A percentile compares a stretch with the other conserved stretches of the same genome.
Conservation (phyloP, 441 rosid species). For the Daphne laureola region DNA sequence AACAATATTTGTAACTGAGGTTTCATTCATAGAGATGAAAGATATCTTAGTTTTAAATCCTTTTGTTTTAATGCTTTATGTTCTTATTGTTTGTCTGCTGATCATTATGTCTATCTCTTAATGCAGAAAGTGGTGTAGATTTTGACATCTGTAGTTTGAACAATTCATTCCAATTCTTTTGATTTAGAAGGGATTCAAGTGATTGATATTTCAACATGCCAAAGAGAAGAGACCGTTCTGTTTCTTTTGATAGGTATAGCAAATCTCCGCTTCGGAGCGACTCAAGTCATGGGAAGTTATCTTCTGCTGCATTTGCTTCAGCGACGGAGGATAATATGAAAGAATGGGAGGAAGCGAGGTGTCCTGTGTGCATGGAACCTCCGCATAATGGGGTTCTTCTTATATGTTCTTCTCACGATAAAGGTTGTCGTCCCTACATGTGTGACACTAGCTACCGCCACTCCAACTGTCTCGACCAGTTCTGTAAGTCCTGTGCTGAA, state of each 20-base stretch:
- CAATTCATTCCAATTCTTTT: conserved; percentile 16
- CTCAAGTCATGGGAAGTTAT: conserved; percentile 27
- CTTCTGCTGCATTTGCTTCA: conserved; percentile 29
- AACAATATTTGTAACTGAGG: too few species aligned
- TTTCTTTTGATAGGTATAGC: conserved; percentile 44
- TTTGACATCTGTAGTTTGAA: conserved; percentile 13
- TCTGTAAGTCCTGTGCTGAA: conserved; percentile 53
- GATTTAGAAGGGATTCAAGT: conserved; percentile 12
- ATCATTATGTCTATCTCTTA: too few species aligned
- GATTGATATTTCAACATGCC: conserved; percentile 36
- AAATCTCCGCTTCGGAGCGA: conserved; percentile 46
- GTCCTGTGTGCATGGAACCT: conserved; percentile 83
- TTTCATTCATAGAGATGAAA: too few species aligned
- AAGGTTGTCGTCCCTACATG: conserved; percentile 78
- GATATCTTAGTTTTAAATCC: too few species aligned
- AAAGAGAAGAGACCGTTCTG: conserved; percentile 62
- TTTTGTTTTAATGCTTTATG: too few species aligned
- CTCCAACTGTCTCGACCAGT: conserved; percentile 78
- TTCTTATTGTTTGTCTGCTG: too few species aligned
- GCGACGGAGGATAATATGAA: conserved; percentile 38
- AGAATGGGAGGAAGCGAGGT: conserved; percentile 77
- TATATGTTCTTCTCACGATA: conserved; percentile 60
- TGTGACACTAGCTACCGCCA: conserved; percentile 83
- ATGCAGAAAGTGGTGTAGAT: conserved; percentile 2
- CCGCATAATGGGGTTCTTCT: conserved; percentile 82